phyloP scores from a whole-genome alignment of 768 basidiomycete genomes.

The Agaricus sinodeliciosus region DNA sequence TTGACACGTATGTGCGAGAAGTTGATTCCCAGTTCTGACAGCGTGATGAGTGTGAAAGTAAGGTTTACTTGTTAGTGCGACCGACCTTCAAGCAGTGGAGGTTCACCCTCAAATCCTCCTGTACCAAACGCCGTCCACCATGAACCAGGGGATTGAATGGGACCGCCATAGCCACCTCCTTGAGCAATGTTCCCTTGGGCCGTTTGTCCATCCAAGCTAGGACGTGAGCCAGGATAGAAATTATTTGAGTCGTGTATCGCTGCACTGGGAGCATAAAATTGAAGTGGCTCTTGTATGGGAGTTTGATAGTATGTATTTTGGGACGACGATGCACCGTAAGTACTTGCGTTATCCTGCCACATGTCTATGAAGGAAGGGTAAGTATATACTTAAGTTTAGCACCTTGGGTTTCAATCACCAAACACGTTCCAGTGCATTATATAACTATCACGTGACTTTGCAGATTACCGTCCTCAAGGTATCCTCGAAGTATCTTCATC shows the following conservation, averaged over 20 bases:
- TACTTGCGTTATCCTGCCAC: slow-evolving; percentile 68
- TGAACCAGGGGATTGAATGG: slow-evolving; percentile 63
- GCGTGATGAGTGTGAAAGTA: neutral
- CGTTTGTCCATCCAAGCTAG: slow-evolving; percentile 72
- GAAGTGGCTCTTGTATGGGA: slow-evolving; percentile 54
- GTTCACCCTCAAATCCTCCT: slow-evolving; percentile 92
- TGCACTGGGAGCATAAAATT: slow-evolving; percentile 65
- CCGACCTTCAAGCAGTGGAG: slow-evolving; percentile 89
- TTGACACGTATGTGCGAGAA: slow-evolving; percentile 93
- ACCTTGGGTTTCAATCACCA: neutral
- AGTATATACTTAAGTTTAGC: neutral
- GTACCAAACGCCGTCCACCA: slow-evolving; percentile 99
- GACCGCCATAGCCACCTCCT: slow-evolving; percentile 18
- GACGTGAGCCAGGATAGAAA: slow-evolving; percentile 61
- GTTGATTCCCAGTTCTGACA: slow-evolving; percentile 91
- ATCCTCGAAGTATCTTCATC: slow-evolving; percentile 14
- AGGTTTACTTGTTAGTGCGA: neutral
- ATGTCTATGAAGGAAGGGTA: slow-evolving; percentile 26
- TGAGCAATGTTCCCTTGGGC: slow-evolving; percentile 25
- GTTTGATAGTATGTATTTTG: slow-evolving; percentile 55
- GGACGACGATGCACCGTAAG: slow-evolving; percentile 57
- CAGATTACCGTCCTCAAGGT: slow-evolving; percentile 21
- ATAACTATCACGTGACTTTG: slow-evolving; percentile 25
- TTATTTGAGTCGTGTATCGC: slow-evolving; percentile 40
- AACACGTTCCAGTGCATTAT: slow-evolving; percentile 12